These are phyloP conservation scores for Lactifluus pinguis DNA, from an alignment of 768 basidiomycete genomes.

Conservation along the genomic window DNA sequence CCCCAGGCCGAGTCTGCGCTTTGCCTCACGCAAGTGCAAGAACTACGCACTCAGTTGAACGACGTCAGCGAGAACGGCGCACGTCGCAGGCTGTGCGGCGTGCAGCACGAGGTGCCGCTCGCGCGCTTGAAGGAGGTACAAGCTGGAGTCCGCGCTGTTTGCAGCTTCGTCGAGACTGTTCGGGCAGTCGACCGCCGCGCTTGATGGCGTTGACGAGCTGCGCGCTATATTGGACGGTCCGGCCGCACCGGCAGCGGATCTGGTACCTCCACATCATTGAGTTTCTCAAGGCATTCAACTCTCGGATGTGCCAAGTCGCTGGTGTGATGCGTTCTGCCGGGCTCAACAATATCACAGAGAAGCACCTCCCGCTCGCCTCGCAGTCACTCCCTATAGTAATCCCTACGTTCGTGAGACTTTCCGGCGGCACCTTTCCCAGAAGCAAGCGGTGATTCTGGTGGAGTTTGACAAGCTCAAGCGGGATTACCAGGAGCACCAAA, in stretches of 20 bases:
- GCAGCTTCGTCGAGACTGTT: slow-evolving; percentile 69
- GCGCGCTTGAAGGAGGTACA: slow-evolving; percentile 50
- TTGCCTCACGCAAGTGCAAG: slow-evolving; percentile 67
- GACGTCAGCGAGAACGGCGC: slow-evolving; percentile 74
- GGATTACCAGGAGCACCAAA: slow-evolving; percentile 91
- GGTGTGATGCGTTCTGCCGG: slow-evolving; percentile 99
- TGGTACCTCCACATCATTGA: slow-evolving; percentile 55
- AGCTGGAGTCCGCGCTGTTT: slow-evolving; percentile 54
- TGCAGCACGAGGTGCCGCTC: slow-evolving; percentile 54
- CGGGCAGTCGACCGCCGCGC: slow-evolving; percentile 85
- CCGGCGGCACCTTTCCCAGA: slow-evolving; percentile 23
- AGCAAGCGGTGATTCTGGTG: slow-evolving; percentile 93
- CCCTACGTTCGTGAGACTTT: no score
- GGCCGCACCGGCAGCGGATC: neutral
- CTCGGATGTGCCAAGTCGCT: slow-evolving; percentile 64
- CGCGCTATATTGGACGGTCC: slow-evolving; percentile 44
- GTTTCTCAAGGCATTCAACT: slow-evolving; percentile 96
- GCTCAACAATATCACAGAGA: slow-evolving; percentile 95
- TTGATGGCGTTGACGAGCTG: slow-evolving; percentile 64
- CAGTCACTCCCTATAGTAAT: no score
- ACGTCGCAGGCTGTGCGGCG: slow-evolving; percentile 67
- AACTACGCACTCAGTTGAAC: slow-evolving; percentile 59
- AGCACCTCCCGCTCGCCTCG: slow-evolving; percentile 52
- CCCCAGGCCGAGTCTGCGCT: slow-evolving; percentile 82
- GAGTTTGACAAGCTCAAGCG: slow-evolving; percentile 98